These are phyloP conservation scores for Pythium phragmiticola DNA, from an alignment of 352 stramenopile species.

Conservation along the genomic window DNA sequence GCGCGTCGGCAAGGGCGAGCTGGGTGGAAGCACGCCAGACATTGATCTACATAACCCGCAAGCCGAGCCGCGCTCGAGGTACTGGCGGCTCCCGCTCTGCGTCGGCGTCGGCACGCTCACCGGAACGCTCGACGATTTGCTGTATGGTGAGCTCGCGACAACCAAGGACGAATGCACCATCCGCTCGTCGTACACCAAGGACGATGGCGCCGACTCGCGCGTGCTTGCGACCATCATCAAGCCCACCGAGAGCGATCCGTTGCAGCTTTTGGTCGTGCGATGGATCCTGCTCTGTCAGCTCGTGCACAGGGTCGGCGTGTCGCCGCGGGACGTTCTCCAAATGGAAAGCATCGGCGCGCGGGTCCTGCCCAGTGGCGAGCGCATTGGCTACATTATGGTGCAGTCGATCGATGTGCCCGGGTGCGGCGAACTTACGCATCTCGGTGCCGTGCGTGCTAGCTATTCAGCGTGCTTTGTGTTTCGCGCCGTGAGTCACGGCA, in stretches of 20 bases:
- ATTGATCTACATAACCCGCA: conserved; percentile 19
- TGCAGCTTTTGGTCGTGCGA: conserved; percentile 23
- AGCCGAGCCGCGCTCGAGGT: conserved; percentile 37
- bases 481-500: conserved; percentile 10
- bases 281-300: conserved; percentile 25
- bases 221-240: conserved; percentile 42
- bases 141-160: conserved; percentile 46
- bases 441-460: conserved; percentile 41
- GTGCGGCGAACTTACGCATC: conserved; percentile 15
- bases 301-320: conserved; percentile 9
- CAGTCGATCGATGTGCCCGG: conserved; percentile 17
- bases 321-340: conserved; percentile 22
- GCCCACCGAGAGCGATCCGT: conserved; percentile 28
- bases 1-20: conserved; percentile 4
- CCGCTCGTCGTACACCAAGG: conserved; percentile 29
- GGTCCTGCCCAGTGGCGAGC: conserved; percentile 1
- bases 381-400: conserved; percentile 21
- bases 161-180: conserved; percentile 38
- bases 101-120: conserved; percentile 37
- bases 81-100: conserved; percentile 5
- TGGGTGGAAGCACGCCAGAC: conserved; percentile 8
- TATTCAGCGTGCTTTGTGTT: conserved; percentile 32
- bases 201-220: conserved; percentile 19
- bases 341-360: conserved; percentile 15
- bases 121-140: conserved; percentile 53